Percentiles rank a stretch among this genome's conserved stretches.
These are phyloP conservation scores for Aspergillus kassunensis DNA, from an alignment of 495 filamentous ascomycete species.

Conservation along the genomic window DNA sequence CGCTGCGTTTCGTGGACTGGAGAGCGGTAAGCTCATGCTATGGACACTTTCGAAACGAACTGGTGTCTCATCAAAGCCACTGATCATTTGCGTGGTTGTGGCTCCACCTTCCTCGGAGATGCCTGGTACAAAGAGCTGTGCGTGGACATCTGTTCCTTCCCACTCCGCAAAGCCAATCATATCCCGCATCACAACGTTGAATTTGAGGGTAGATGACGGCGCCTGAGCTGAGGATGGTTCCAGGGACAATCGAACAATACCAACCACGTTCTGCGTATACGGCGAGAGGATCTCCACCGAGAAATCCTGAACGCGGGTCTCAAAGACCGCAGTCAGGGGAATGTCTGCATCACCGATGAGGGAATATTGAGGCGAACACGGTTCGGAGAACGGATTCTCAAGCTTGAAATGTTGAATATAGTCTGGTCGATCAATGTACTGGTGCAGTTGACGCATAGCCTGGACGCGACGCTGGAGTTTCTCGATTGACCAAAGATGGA, in stretches of 20 bases:
- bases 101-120: constrained; percentile 89
- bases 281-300: constrained; percentile 83
- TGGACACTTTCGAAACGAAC: constrained; percentile 96
- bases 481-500: constrained; percentile 91
- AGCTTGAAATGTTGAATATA: constrained; percentile 68
- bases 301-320: constrained; percentile 93
- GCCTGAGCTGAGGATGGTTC: constrained; percentile 93
- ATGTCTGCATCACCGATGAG: constrained; percentile 93
- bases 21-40: constrained; percentile 94
- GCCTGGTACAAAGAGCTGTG: constrained; percentile 90
- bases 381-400: constrained; percentile 77
- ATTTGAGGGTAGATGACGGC: constrained; percentile 88
- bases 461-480: constrained; percentile 85
- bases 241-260: constrained; percentile 83
- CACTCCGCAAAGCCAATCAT: constrained; percentile 94
- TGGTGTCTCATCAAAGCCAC: constrained; percentile 90
- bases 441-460: constrained; percentile 92
- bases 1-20: constrained; percentile 67
- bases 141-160: constrained; percentile 93
- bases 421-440: constrained; percentile 91
- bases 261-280: constrained; percentile 85
- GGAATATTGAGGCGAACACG: constrained; percentile 86
- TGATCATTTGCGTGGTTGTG: constrained; percentile 91
- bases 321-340: constrained; percentile 88
- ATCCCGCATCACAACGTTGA: constrained; percentile 98